Base-by-base conservation (phyloP, 805 yeast genomes). In the Metschnikowia dekortorum region DNA sequence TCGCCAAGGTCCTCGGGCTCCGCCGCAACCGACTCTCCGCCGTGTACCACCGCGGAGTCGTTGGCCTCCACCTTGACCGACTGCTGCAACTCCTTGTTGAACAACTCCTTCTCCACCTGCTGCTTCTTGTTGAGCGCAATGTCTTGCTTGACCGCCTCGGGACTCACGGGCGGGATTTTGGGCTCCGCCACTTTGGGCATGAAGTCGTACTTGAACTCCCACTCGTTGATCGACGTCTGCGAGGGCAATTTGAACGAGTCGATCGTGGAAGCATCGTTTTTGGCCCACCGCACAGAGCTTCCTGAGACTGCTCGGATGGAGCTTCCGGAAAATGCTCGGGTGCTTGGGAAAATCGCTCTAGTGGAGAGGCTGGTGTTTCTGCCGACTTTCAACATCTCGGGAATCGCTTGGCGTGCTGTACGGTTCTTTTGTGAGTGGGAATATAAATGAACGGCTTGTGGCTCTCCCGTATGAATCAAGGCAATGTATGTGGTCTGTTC, bases 231-330 rank as follows among this genome's bases (percentile, higher is more conserved):
- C 46, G 75, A 69, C 33, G 76, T 64, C 59, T 70, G 72, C 41
- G 76, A 63, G 13, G 84, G 83, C 39, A 79, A 67, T 56, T 71
- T 77, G 66, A 68, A 81, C 40, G 75, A 77, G 61, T 83, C 87
- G 53, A 82, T 82, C 37, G 81, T 76, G 8, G 85, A 81, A 4
- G 66, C 48, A 57, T 82, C 86, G 46, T 82, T 82, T 60, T 82
- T 82, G 34, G 82, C 81, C 10, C 50, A 44, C n/a, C 45, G 18
- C 10, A 45, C 16, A 41, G 48, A 28, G 29, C 47, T 30, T n/a
- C 39, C 32, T 3, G 47, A 41, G 33, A 53, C 33, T 3, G 46
- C 32, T 45, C 30, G 65, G 52, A 57, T 81, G 34, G 82, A 80
- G 13, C 49, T 42, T 22, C 41, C 34, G 28, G 50, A 32, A 40